Percentiles rank a stretch among this genome's conserved stretches.
Conservation (phyloP, 768 basidiomycete species). For the Pleurotus citrinopileatus region DNA sequence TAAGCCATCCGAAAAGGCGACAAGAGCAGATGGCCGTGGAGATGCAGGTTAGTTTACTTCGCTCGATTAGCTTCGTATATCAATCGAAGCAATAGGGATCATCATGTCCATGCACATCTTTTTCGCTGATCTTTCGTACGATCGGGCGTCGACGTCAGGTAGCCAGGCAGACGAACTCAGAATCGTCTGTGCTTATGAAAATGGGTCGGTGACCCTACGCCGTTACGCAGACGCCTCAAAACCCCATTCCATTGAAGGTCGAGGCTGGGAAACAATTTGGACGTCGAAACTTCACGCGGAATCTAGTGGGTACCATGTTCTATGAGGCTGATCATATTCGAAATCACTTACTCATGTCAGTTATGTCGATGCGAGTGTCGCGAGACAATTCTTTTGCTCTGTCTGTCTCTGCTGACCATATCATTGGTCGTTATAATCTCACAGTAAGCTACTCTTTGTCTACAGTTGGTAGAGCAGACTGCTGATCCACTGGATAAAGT, state of each 20-base stretch:
- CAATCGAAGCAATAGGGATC: conserved; percentile 52
- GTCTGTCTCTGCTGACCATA: conserved; percentile 84
- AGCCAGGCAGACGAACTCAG: conserved; percentile 41
- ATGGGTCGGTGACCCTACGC: conserved; percentile 77
- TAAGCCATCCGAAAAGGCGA: conserved; percentile 32
- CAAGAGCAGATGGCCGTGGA: conserved; percentile 43
- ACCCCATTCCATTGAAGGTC: conserved; percentile 60
- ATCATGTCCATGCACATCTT: conserved; percentile 87
- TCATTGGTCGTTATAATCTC: conserved; percentile 65
- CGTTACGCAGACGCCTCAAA: conserved; percentile 35
- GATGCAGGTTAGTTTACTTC: conserved; percentile 46
- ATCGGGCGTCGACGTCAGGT: conserved; percentile 28
- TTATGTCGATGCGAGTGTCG: conserved; percentile 85
- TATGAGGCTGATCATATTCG: no score
- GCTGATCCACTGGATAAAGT: not conserved
- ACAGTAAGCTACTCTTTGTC: conserved; percentile 30
- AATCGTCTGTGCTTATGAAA: conserved; percentile 79
- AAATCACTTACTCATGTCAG: no score
- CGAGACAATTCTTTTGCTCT: conserved; percentile 56
- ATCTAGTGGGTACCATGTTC: conserved; percentile 69
- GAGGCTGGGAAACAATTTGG: conserved; percentile 76
- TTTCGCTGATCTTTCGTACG: conserved; percentile 16
- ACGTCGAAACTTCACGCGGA: conserved; percentile 64
- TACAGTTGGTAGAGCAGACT: not conserved
- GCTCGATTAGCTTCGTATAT: not conserved